phyloP scores from a whole-genome alignment of 306 rosid genomes.

The Mimosa pudica region DNA sequence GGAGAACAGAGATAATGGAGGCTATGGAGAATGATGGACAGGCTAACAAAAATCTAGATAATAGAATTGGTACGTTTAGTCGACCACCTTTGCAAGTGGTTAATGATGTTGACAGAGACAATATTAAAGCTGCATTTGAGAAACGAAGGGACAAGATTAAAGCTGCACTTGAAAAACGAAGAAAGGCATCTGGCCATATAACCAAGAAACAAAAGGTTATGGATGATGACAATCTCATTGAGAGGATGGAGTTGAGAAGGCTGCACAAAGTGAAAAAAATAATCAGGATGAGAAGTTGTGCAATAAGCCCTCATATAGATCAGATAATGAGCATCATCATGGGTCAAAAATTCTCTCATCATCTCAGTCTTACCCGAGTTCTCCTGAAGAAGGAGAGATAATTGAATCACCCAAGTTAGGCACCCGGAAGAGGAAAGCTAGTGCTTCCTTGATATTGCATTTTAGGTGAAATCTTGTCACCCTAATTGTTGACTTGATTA shows the following conservation, averaged over 20 bases:
- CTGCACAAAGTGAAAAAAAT: conserved; percentile 72
- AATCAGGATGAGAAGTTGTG: conserved; percentile 75
- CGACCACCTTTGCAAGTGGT: conserved; percentile 76
- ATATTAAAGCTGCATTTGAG: conserved; percentile 86
- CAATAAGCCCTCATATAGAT: conserved; percentile 64
- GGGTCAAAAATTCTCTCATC: conserved; percentile 37
- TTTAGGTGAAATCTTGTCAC: conserved; percentile 60
- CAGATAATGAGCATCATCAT: conserved; percentile 52
- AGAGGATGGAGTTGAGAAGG: conserved; percentile 87
- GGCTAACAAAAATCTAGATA: conserved; percentile 54
- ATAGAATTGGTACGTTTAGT: conserved; percentile 47
- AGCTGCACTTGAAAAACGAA: conserved; percentile 88
- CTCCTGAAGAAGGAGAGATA: conserved; percentile 88
- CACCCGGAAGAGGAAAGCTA: conserved; percentile 76
- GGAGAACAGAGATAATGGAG: conserved; percentile 59
- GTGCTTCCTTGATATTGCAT: conserved; percentile 54
- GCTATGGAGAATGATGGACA: conserved; percentile 61
- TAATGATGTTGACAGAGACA: conserved; percentile 75
- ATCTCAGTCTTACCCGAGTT: conserved; percentile 49
- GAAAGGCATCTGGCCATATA: conserved; percentile 68
- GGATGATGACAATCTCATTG: conserved; percentile 95
- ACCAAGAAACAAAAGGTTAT: conserved; percentile 68
- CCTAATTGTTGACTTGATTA: conserved; percentile 49
- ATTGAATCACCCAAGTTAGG: conserved; percentile 63
- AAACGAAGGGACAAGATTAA: conserved; percentile 80